phyloP scores from a whole-genome alignment of 371 early-diverging fungal species.

The Funneliformis caledonium region DNA sequence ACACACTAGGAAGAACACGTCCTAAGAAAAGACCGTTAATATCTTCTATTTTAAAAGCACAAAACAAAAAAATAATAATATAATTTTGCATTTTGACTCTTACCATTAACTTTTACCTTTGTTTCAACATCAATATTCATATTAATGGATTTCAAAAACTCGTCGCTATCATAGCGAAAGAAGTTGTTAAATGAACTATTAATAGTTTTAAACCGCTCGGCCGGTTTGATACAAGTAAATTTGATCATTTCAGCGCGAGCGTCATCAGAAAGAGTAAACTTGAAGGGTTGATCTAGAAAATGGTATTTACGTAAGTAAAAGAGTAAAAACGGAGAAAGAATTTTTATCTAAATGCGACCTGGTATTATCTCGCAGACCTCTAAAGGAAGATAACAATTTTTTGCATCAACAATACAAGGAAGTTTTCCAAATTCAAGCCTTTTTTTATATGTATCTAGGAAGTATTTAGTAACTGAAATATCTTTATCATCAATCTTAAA shows the following conservation, averaged over 20 bases:
- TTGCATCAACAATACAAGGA: slow-evolving; percentile 81
- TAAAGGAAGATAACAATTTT: slow-evolving; percentile 73
- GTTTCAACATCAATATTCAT: slow-evolving; percentile 58
- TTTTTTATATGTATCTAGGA: slow-evolving; percentile 66
- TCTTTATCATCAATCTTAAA: slow-evolving; percentile 62
- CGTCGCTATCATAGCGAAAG: too few relatives aligned
- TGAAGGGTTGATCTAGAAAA: slow-evolving; percentile 69
- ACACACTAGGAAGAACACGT: slow-evolving; percentile 56
- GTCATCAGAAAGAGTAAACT: slow-evolving; percentile 75
- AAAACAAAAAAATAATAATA: background rate
- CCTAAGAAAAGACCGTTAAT: slow-evolving; percentile 54
- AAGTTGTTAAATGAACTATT: too few relatives aligned
- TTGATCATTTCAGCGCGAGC: slow-evolving; percentile 87
- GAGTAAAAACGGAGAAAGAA: background rate
- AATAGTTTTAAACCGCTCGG: slow-evolving; percentile 46
- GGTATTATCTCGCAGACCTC: slow-evolving; percentile 83
- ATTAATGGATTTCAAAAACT: background rate
- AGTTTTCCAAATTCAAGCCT: slow-evolving; percentile 74
- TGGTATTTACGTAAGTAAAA: background rate
- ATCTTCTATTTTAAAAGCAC: slow-evolving; percentile 43
- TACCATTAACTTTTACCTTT: slow-evolving; percentile 59
- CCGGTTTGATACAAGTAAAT: slow-evolving; percentile 76
- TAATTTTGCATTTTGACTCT: background rate
- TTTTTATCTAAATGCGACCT: slow-evolving; percentile 20
- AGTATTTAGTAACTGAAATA: slow-evolving; percentile 74